phyloP scores from a whole-genome alignment of 331 rosid species.

The Pyracantha coccinea region DNA sequence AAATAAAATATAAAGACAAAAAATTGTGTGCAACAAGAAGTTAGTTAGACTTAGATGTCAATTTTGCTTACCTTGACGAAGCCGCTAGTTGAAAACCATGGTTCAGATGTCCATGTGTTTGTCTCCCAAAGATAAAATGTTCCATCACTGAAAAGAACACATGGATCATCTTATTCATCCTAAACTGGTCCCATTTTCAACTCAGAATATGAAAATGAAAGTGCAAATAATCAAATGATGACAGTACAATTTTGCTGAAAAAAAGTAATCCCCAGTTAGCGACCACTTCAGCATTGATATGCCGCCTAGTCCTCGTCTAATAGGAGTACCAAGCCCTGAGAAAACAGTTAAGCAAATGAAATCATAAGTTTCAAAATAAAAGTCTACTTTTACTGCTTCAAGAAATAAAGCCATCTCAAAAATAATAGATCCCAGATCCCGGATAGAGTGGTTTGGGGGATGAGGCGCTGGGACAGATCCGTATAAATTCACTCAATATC shows the following conservation, averaged over 20 bases:
- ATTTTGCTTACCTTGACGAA: slow-evolving; percentile 59
- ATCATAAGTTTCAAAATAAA: slow-evolving; percentile 5
- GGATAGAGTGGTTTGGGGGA: neutral
- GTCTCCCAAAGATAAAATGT: slow-evolving; percentile 99
- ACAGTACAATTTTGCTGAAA: slow-evolving; percentile 77
- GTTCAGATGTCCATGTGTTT: slow-evolving; percentile 89
- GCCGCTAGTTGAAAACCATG: slow-evolving; percentile 86
- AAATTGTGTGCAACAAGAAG: neutral
- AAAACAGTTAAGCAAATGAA: neutral
- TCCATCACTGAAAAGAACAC: slow-evolving; percentile 58
- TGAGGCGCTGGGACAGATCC: neutral
- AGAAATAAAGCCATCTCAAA: neutral
- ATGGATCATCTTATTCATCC: slow-evolving; percentile 7
- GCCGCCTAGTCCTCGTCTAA: slow-evolving; percentile 90
- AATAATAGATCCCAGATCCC: neutral
- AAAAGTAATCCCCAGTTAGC: slow-evolving; percentile 92
- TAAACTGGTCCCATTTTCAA: slow-evolving; percentile 7
- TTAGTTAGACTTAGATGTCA: neutral
- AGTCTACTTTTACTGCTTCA: neutral
- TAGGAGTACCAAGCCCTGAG: slow-evolving; percentile 78
- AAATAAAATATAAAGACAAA: no score
- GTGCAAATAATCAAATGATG: neutral
- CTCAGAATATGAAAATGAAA: neutral
- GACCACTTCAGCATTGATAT: slow-evolving; percentile 94
- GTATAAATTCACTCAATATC: no score